phyloP scores from a whole-genome alignment of 2,329 filamentous ascomycete species.

The Dothistroma septosporum region DNA sequence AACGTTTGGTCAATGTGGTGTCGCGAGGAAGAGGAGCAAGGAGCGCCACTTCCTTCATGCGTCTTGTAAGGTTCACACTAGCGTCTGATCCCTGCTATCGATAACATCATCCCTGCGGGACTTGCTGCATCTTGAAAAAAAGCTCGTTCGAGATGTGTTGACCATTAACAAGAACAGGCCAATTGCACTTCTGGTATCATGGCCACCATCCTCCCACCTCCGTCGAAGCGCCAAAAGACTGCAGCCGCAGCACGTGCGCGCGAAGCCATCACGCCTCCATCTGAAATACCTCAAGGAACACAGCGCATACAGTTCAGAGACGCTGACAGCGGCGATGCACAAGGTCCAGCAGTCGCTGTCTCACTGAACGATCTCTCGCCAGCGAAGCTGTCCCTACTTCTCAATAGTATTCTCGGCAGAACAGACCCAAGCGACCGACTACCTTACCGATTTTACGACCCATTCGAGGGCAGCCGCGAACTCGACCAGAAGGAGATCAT shows the following conservation, averaged over 20 bases:
- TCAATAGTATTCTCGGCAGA: conserved; percentile 74
- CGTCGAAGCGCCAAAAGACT: conserved; percentile 80
- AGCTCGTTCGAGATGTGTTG: neutral
- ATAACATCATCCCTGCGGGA: neutral
- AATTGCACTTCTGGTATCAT: conserved; percentile 44
- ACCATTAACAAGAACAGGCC: neutral
- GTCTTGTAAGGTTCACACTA: neutral
- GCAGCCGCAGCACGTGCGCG: conserved; percentile 67
- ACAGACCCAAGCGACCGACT: conserved; percentile 58
- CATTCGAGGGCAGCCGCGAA: conserved; percentile 43
- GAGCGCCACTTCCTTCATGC: too few relatives aligned
- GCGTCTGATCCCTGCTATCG: neutral
- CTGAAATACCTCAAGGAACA: conserved; percentile 62
- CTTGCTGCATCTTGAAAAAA: neutral
- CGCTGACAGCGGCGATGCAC: conserved; percentile 64
- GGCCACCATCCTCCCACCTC: conserved; percentile 78
- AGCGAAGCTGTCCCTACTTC: conserved; percentile 79
- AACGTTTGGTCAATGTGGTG: too few relatives aligned
- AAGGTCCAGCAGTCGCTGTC: conserved; percentile 67
- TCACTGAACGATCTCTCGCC: conserved; percentile 80
- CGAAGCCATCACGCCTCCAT: conserved; percentile 65
- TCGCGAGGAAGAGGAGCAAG: too few relatives aligned
- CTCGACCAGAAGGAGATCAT: conserved; percentile 36
- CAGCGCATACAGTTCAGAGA: conserved; percentile 75
- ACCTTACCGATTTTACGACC: conserved; percentile 61